Evolutionary conservation across 2,329 filamentous ascomycete genomes (phyloP).

Genomic region (Tolypocladium inflatum): DNA sequence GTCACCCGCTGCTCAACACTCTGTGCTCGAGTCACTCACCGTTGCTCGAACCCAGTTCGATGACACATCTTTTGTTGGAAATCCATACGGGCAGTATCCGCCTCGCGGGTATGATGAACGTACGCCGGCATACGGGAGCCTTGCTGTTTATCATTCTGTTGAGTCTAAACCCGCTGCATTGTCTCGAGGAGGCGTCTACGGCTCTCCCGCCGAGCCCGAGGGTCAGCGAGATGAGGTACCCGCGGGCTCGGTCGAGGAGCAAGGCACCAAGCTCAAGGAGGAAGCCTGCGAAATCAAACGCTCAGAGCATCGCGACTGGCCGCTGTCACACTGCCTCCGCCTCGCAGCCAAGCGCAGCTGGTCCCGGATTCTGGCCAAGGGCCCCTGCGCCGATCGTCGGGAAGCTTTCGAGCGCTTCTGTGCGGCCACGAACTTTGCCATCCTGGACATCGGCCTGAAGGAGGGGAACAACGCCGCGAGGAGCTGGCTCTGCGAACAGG

Average conservation of each 20-base stretch:
- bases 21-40: neutral
- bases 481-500: neutral
- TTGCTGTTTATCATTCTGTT: neutral
- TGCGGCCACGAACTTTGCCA: neutral
- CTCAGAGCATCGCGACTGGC: conserved; percentile 7
- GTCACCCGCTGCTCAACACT: neutral
- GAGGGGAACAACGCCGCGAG: neutral
- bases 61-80: neutral
- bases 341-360: conserved; percentile 1
- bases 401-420: neutral
- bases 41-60: neutral
- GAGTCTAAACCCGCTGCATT: neutral
- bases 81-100: neutral
- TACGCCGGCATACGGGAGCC: neutral
- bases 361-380: neutral
- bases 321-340: conserved; percentile 1
- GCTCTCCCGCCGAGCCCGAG: neutral
- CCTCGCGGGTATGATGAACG: neutral
- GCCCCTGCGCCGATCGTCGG: neutral
- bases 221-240: neutral
- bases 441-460: neutral
- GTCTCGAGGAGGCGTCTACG: neutral
- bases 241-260: neutral
- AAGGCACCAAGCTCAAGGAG: neutral
- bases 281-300: neutral